phyloP scores from a whole-genome alignment of 306 rosid genomes.

The Quillaja saponaria region DNA sequence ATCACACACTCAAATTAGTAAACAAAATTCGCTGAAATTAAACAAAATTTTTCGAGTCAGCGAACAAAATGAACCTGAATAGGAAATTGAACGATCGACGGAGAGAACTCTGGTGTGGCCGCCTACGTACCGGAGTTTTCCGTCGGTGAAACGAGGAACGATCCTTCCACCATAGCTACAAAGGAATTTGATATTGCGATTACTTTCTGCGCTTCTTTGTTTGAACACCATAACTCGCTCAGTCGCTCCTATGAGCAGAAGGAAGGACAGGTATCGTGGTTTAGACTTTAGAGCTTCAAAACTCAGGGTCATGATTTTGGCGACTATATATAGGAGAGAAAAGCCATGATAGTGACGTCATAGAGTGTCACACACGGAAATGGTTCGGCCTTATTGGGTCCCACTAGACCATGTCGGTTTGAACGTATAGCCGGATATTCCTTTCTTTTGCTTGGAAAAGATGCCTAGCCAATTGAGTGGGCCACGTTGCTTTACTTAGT shows the following conservation, averaged over 20 bases:
- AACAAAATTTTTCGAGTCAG: not conserved
- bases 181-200: slow-evolving; percentile 52
- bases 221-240: slow-evolving; percentile 27
- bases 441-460: not conserved
- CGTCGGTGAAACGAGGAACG: slow-evolving; percentile 70
- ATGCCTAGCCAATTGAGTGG: too few relatives aligned
- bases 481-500: too few relatives aligned
- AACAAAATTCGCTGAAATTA: not conserved
- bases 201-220: slow-evolving; percentile 11
- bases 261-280: not conserved
- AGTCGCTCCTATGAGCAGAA: too few relatives aligned
- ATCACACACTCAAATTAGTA: not conserved
- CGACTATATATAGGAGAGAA: slow-evolving; percentile 51
- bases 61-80: slow-evolving; percentile 41
- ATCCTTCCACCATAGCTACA: slow-evolving; percentile 91
- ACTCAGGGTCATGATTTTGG: slow-evolving; percentile 33
- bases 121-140: slow-evolving; percentile 74
- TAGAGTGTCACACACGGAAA: slow-evolving; percentile 39
- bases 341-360: slow-evolving; percentile 17
- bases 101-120: slow-evolving; percentile 84
- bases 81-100: slow-evolving; percentile 56
- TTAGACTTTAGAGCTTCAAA: slow-evolving; percentile 33
- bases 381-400: not conserved
- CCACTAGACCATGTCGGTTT: not conserved
- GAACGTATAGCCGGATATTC: slow-evolving; percentile 27